phyloP scores from a whole-genome alignment of 1,284 basidiomycete genomes.

The Ustilago bromivora region DNA sequence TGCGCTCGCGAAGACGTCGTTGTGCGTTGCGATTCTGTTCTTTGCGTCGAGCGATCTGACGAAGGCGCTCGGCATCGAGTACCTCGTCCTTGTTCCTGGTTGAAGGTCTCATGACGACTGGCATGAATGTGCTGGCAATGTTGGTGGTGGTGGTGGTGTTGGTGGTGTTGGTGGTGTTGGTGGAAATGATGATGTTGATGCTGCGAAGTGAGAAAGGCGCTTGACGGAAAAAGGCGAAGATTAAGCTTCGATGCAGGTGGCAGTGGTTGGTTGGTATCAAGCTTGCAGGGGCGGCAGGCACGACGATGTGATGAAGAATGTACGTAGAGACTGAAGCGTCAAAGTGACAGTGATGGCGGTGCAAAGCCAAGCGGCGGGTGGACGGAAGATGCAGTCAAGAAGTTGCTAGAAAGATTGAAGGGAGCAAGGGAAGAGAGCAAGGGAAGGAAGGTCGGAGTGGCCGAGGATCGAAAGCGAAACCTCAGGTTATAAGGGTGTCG shows the following conservation, averaged over 20 bases:
- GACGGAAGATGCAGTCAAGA: background rate
- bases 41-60: constrained; percentile 50
- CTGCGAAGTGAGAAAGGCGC: background rate
- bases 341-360: background rate
- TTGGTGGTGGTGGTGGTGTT: background rate
- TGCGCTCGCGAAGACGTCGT: constrained; percentile 52
- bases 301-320: constrained; percentile 13
- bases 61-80: constrained; percentile 44
- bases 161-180: no score
- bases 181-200: no score
- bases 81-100: constrained; percentile 25
- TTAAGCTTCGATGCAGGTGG: background rate
- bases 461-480: background rate
- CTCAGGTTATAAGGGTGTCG: constrained; percentile 2
- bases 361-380: background rate
- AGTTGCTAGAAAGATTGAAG: background rate
- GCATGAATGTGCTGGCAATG: constrained; percentile 21
- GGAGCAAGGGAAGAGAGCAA: no score
- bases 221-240: background rate
- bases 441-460: background rate
- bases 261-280: constrained; percentile 9
- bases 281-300: constrained; percentile 27
- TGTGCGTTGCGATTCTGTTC: constrained; percentile 56
- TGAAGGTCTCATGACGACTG: constrained; percentile 27
- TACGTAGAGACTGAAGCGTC: background rate